phyloP scores from a whole-genome alignment of 2,329 filamentous ascomycete species.

The Penicillium sp. region DNA sequence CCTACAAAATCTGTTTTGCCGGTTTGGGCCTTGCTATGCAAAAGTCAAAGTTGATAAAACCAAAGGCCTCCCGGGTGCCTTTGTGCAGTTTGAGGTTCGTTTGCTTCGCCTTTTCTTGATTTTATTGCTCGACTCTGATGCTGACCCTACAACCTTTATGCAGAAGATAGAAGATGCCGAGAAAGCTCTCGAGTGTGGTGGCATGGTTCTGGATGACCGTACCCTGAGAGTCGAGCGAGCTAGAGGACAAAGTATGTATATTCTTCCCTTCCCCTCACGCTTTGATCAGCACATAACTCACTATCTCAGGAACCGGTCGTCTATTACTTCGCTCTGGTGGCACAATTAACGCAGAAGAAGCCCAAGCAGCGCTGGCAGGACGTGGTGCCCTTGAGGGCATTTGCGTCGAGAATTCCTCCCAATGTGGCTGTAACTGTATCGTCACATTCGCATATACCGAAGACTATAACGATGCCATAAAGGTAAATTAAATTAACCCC shows the following conservation, averaged over 20 bases:
- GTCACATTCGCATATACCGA: conserved; percentile 10
- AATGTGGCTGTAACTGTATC: background rate
- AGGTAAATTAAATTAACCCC: background rate
- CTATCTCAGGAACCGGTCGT: conserved; percentile 7
- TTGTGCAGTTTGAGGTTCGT: conserved; percentile 46
- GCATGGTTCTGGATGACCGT: conserved; percentile 20
- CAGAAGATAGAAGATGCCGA: conserved; percentile 35
- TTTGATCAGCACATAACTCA: background rate
- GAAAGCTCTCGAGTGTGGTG: conserved; percentile 22
- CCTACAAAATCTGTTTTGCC: conserved; percentile 34
- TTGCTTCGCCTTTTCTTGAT: background rate
- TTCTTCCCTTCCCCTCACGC: background rate
- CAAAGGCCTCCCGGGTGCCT: conserved; percentile 38
- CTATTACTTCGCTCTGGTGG: background rate
- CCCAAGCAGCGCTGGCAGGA: background rate
- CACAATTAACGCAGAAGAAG: background rate
- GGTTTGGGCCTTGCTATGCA: conserved; percentile 39
- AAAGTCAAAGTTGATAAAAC: conserved; percentile 41
- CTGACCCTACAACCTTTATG: background rate
- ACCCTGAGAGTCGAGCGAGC: conserved; percentile 24
- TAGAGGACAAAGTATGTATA: conserved; percentile 24
- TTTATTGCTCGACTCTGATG: background rate
- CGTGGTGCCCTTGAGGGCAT: background rate
- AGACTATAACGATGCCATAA: conserved; percentile 10
- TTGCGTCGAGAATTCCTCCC: background rate